A percentile compares a stretch with the other conserved stretches of the same genome.
These are phyloP conservation scores for Populus pruinosa DNA, from an alignment of 345 rosid genomes.

Conservation along the genomic window DNA sequence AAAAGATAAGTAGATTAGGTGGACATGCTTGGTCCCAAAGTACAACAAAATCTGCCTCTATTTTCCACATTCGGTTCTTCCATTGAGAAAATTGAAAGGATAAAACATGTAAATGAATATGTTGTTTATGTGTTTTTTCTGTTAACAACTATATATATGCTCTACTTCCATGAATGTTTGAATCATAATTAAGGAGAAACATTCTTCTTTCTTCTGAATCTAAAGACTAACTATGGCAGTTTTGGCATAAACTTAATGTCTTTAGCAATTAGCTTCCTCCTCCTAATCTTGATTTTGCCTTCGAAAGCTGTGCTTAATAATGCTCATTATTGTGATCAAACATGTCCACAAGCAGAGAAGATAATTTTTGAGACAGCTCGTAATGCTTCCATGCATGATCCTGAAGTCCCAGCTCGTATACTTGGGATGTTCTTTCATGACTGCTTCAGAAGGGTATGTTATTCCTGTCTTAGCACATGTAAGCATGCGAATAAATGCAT, in stretches of 20 bases:
- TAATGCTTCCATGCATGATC: conserved; percentile 60
- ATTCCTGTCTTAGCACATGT: neutral
- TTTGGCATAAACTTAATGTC: conserved; percentile 16
- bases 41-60: conserved; percentile 17
- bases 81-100: conserved; percentile 72
- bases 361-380: conserved; percentile 51
- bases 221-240: conserved; percentile 22
- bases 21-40: conserved; percentile 45
- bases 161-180: neutral
- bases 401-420: conserved; percentile 76
- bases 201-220: neutral
- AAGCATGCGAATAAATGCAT: neutral
- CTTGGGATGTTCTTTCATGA: conserved; percentile 93
- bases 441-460: conserved; percentile 70
- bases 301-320: conserved; percentile 43
- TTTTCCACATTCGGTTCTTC: neutral
- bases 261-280: conserved; percentile 6
- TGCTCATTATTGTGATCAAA: conserved; percentile 50
- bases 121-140: neutral
- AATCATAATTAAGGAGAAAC: neutral
- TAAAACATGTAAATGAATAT: conserved; percentile 6
- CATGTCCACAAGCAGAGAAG: conserved; percentile 70
- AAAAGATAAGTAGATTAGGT: conserved; percentile 18
- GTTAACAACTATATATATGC: conserved; percentile 20
- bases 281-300: conserved; percentile 23